A percentile compares a stretch with the other conserved stretches of the same genome.
phyloP scores from a whole-genome alignment of 1,284 basidiomycete genomes.

The Rhodofomes roseus region DNA sequence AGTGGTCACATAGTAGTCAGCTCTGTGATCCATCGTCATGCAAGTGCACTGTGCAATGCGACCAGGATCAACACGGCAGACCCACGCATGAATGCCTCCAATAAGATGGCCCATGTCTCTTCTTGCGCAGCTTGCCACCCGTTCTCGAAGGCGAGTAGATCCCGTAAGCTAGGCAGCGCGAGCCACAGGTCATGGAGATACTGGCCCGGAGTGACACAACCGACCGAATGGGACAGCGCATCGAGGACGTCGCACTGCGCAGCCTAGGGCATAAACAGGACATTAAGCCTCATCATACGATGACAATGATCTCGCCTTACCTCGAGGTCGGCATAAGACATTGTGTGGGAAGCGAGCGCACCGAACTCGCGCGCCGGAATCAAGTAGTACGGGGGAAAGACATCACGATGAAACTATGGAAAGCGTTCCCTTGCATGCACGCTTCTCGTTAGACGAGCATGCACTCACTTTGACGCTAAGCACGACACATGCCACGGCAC shows the following conservation, averaged over 20 bases:
- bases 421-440: not conserved
- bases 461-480: slow-evolving; percentile 51
- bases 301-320: no score
- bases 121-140: slow-evolving; percentile 44
- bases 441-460: not conserved
- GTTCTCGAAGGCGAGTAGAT: slow-evolving; percentile 32
- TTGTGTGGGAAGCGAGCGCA: slow-evolving; percentile 39
- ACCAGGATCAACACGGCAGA: not conserved
- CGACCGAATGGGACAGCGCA: slow-evolving; percentile 44
- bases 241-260: slow-evolving; percentile 56
- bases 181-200: slow-evolving; percentile 56
- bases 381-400: slow-evolving; percentile 48
- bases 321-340: slow-evolving; percentile 48
- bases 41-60: not conserved
- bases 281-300: not conserved
- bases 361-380: slow-evolving; percentile 49
- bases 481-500: slow-evolving; percentile 51
- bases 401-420: slow-evolving; percentile 57
- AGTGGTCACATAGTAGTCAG: not conserved
- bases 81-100: slow-evolving; percentile 42
- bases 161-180: slow-evolving; percentile 46
- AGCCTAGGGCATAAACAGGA: slow-evolving; percentile 28
- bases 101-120: slow-evolving; percentile 48
- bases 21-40: not conserved
- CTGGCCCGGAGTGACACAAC: slow-evolving; percentile 50